Base-by-base conservation (phyloP, 1,139 yeast species). In the Scheffersomyces titani region DNA sequence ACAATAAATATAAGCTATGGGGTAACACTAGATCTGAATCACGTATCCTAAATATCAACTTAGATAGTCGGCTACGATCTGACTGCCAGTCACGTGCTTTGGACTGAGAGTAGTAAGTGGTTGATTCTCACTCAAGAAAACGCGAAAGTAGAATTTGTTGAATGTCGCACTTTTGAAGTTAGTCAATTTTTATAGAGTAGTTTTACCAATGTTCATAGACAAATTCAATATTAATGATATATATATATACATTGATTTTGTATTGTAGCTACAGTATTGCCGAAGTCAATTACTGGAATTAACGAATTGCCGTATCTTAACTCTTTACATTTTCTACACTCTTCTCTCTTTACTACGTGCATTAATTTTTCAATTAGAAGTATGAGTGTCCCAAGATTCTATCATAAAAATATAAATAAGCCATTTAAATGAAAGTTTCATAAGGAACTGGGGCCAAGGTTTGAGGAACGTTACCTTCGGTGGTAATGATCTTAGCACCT, bases 371-470 rank as follows among this genome's bases (percentile, higher is more conserved):
- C 49, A 59, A 52, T 59, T 56, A 55, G 48, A 21, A 51, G 36
- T 44, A 21, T 46, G 50, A n/a, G 40, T 49, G 21, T 19, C 51
- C 52, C 55, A 55, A 30, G 55, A 54, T 52, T 56, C 58, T 45
- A 19, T 51, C 61, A 58, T 56, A 55, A 54, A 58, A 58, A 58
- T 53, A 58, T 52, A 52, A 46, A 24, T 47, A 54, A 47, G 48
- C 51, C 58, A 56, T 60, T 88, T 92, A 94, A 84, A 94, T 94
- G 90, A 88, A 92, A 78, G 98, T 94, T 88, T 96, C 99, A 89
- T 94, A 94, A 78, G 99, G 89, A 84, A 92, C 94, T 82, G 99
- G 98, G 78, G 98, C 96, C 83, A 94, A 89, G 74, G 98, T 93
- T 83, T 93, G 97, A 74, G 98, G 97, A 72, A 86, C 83, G 84